A percentile compares a stretch with the other conserved stretches of the same genome.
These are phyloP conservation scores for Komagataella pastoris DNA, from an alignment of 805 yeast genomes.

Conservation along the genomic window DNA sequence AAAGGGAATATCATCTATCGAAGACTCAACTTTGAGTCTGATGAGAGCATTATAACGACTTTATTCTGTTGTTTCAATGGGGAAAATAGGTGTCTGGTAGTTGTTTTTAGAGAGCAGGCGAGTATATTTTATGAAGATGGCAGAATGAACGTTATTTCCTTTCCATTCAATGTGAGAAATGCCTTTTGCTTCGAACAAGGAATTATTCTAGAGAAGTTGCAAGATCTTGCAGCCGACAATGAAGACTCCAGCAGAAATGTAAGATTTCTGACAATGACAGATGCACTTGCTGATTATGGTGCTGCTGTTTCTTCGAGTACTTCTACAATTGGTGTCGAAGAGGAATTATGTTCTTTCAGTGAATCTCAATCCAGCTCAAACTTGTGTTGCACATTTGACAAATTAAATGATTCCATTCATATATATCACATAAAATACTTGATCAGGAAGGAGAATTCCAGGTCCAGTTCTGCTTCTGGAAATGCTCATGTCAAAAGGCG, in stretches of 20 bases:
- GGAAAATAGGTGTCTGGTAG: conserved; percentile 32
- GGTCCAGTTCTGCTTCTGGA: background rate
- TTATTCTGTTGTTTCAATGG: conserved; percentile 40
- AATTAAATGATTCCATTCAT: conserved; percentile 27
- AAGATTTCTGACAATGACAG: conserved; percentile 52
- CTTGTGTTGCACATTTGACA: conserved; percentile 44
- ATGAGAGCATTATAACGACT: conserved; percentile 39
- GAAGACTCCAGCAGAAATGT: conserved; percentile 5
- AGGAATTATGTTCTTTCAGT: conserved; percentile 46
- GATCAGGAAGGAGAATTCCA: conserved; percentile 6
- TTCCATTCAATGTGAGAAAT: conserved; percentile 52
- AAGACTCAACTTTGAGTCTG: conserved; percentile 28
- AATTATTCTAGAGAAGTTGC: conserved; percentile 41
- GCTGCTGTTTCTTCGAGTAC: conserved; percentile 59
- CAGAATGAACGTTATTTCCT: conserved; percentile 39
- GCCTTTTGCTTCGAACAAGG: conserved; percentile 64
- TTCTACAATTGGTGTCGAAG: conserved; percentile 44
- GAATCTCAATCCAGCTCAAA: conserved; percentile 17
- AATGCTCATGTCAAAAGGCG: background rate
- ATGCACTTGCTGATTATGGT: conserved; percentile 67
- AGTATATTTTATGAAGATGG: conserved; percentile 53
- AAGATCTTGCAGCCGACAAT: background rate
- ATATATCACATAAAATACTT: conserved; percentile 45
- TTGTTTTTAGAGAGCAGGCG: conserved; percentile 47
- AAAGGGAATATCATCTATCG: conserved; percentile 36